Evolutionary conservation across 192 early-diverging fungal genomes (phyloP).

Genomic region (Spinellus fusiger): DNA sequence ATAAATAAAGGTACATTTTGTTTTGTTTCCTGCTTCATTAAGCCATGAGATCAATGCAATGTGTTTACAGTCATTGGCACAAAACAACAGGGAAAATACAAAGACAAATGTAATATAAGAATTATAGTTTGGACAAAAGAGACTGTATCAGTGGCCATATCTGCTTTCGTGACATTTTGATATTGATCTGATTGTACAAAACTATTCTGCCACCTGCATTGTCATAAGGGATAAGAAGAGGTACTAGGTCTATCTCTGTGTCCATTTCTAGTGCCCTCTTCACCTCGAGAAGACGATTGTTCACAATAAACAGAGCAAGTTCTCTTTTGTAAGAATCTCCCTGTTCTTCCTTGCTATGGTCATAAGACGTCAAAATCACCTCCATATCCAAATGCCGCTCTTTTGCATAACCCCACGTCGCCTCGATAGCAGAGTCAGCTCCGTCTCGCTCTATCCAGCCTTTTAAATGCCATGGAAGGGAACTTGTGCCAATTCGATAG

Average conservation of each 20-base stretch:
- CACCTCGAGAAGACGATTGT: constrained; percentile 11
- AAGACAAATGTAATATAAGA: too few species aligned
- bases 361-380: constrained; percentile 53
- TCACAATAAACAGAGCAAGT: constrained; percentile 37
- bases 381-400: constrained; percentile 45
- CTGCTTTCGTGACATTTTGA: constrained; percentile 55
- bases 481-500: constrained; percentile 54
- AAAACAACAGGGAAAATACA: too few species aligned
- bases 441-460: constrained; percentile 47
- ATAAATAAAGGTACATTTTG: too few species aligned
- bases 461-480: constrained; percentile 45
- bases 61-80: too few species aligned
- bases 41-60: too few species aligned
- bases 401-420: constrained; percentile 29
- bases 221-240: neutral
- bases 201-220: constrained; percentile 8
- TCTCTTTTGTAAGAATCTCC: constrained; percentile 56
- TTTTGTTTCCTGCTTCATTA: too few species aligned
- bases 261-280: constrained; percentile 33
- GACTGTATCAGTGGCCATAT: constrained; percentile 25
- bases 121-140: too few species aligned
- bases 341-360: constrained; percentile 25
- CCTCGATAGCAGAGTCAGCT: constrained; percentile 18
- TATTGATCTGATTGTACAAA: constrained; percentile 48
- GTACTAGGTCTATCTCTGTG: constrained; percentile 12